phyloP scores from a whole-genome alignment of 345 rosid genomes.

The Draba incana region DNA sequence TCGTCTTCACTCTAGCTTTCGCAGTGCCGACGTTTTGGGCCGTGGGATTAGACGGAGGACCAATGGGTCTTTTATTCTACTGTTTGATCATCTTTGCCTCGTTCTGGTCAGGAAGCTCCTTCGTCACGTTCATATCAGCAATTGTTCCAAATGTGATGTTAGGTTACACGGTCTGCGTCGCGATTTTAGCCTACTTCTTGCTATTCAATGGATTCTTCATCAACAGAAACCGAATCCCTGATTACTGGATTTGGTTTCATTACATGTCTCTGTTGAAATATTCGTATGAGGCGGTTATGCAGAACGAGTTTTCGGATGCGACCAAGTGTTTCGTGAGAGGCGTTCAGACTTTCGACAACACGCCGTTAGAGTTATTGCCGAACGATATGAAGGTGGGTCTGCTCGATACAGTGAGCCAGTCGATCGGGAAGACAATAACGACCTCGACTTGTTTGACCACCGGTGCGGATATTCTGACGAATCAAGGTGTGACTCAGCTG shows the following conservation, averaged over 20 bases:
- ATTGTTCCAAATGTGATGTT: conserved; percentile 93
- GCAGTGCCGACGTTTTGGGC: conserved; percentile 80
- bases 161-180: conserved; percentile 89
- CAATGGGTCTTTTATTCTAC: conserved; percentile 69
- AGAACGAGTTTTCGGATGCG: conserved; percentile 73
- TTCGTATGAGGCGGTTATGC: conserved; percentile 85
- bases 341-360: conserved; percentile 81
- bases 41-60: conserved; percentile 90
- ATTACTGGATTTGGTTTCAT: conserved; percentile 97
- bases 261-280: conserved; percentile 89
- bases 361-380: conserved; percentile 68
- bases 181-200: conserved; percentile 84
- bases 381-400: conserved; percentile 52
- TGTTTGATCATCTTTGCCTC: conserved; percentile 73
- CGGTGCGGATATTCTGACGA: conserved; percentile 61
- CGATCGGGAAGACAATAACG: conserved; percentile 65
- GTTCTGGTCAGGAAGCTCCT: conserved; percentile 93
- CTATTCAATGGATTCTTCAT: conserved; percentile 96
- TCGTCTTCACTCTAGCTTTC: conserved; percentile 72
- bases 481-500: conserved; percentile 71
- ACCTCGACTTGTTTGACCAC: conserved; percentile 80
- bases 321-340: conserved; percentile 76
- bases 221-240: conserved; percentile 77
- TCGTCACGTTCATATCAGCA: conserved; percentile 89
- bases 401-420: conserved; percentile 52